Evolutionary conservation across 2,329 filamentous ascomycete genomes (phyloP).

Genomic region (Ambrosiella cleistominuta): DNA sequence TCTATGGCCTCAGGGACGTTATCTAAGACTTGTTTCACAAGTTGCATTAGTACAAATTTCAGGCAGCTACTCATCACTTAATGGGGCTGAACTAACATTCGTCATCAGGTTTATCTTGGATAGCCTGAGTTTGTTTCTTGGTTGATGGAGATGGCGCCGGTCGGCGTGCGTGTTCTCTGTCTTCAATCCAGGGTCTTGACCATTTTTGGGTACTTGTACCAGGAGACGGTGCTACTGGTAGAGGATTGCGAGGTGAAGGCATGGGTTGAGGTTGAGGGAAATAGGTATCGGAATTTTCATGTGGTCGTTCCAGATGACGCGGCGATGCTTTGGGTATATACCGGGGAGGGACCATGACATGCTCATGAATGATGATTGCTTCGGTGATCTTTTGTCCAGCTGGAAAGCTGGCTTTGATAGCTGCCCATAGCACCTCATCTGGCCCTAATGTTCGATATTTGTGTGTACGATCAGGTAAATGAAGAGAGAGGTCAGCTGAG

Average conservation of each 20-base stretch:
- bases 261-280: slow-evolving; percentile 8
- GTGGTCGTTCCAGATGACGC: slow-evolving; percentile 14
- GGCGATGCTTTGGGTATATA: slow-evolving; percentile 71
- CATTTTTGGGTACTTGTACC: background rate
- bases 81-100: background rate
- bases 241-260: slow-evolving; percentile 13
- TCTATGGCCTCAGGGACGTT: background rate
- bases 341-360: slow-evolving; percentile 20
- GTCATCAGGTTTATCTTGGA: background rate
- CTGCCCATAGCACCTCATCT: slow-evolving; percentile 65
- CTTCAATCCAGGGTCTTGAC: background rate
- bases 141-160: slow-evolving; percentile 21
- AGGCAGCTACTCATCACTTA: background rate
- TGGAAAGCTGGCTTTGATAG: slow-evolving; percentile 68
- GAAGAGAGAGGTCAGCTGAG: slow-evolving; percentile 70
- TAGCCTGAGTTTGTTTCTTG: background rate
- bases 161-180: background rate
- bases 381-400: slow-evolving; percentile 78
- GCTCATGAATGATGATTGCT: slow-evolving; percentile 64
- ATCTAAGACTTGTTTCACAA: background rate
- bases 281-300: slow-evolving; percentile 16
- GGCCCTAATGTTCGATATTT: slow-evolving; percentile 58
- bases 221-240: slow-evolving; percentile 23
- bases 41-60: background rate
- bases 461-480: slow-evolving; percentile 48